Base-by-base conservation (phyloP, 305 asterid species). In the Caryopteris hybrid region DNA sequence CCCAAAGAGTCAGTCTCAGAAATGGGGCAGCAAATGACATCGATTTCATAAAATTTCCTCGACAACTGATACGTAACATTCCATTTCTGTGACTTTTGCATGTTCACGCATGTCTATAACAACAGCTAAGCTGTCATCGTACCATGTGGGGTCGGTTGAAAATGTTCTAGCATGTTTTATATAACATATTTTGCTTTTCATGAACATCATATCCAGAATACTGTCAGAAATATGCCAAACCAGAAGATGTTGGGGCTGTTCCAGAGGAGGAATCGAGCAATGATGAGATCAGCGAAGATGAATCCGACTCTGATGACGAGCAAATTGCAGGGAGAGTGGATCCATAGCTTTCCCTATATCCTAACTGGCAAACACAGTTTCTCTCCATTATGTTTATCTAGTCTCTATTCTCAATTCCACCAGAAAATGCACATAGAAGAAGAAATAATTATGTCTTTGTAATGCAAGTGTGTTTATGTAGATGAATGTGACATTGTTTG, bases 171-270 rank as follows among this genome's bases (percentile, higher is more conserved):
- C 41, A 36, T 9, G 41, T 36, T 36, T 10, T 36, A 36, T 36
- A 36, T 3, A 8, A 1, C n/a, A 36, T 36, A 36, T 13, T 14
- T 12, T n/a, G n/a, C 50, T 13, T 43, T n/a, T 2, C 62, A 61
- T 55, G 36, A 22, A 39, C 50, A 20, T 27, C 43, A 3, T 76
- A 12, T 79, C 61, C 83, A 93, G 99, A 93, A 73, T 93, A 88
- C 80, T 90, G 96, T 77, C 82, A 79, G 82, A 87, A 80, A 76
- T 93, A 90, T 25, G 98, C 97, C 3, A 93, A 93, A 67, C 88
- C 94, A 22, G 97, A 88, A 78, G 96, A 93, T 29, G 73, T 84
- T 3, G 99, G 99, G 61, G 87, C 76, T 5, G 81, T 53, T 51
- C 76, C 84, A 0, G 95, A 86, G 64, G 97, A 88, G 66, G 51